Percentiles rank a stretch among this genome's conserved stretches.
These are phyloP conservation scores for Chlamydomonas incerta DNA, from an alignment of 139 green algal species.

Conservation along the genomic window DNA sequence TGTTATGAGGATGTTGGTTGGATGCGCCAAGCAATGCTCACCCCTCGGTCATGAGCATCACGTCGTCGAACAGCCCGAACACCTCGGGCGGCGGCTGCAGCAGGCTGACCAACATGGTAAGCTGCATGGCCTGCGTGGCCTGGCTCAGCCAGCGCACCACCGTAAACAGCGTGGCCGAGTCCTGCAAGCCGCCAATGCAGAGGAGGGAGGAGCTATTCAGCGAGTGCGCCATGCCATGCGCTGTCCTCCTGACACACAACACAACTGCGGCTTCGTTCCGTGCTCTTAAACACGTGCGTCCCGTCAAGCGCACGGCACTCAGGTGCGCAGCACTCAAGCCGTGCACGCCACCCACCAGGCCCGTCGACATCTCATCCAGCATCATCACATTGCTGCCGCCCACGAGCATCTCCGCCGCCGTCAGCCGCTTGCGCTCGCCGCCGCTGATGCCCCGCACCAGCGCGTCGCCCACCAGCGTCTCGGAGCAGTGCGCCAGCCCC, in stretches of 20 bases:
- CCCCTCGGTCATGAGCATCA: conserved; percentile 72
- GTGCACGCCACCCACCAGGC: conserved; percentile 47
- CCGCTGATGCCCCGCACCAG: conserved; percentile 81
- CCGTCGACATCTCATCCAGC: conserved; percentile 75
- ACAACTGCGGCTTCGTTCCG: too few species aligned
- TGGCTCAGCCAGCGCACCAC: conserved; percentile 35
- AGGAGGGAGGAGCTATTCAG: background rate
- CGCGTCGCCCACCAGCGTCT: conserved; percentile 78
- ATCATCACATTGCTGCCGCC: conserved; percentile 54
- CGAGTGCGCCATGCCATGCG: too few species aligned
- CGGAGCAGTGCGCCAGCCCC: conserved; percentile 43
- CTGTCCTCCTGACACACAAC: too few species aligned
- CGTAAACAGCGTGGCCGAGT: conserved; percentile 42
- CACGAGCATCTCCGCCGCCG: conserved; percentile 78
- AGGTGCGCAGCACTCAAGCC: too few species aligned
- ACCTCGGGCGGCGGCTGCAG: conserved; percentile 89
- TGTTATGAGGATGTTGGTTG: too few species aligned
- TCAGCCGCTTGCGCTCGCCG: conserved; percentile 84
- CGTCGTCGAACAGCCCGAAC: conserved; percentile 75
- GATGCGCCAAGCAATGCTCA: too few species aligned
- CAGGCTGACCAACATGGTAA: conserved; percentile 77
- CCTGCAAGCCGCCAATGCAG: conserved; percentile 7
- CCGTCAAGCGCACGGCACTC: too few species aligned
- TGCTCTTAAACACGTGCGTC: too few species aligned
- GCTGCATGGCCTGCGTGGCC: conserved; percentile 7